Percentiles rank a stretch among this genome's conserved stretches.
These are phyloP conservation scores for Phaeosphaeriaceae sp. DNA, from an alignment of 2,329 filamentous ascomycete species.

Conservation along the genomic window DNA sequence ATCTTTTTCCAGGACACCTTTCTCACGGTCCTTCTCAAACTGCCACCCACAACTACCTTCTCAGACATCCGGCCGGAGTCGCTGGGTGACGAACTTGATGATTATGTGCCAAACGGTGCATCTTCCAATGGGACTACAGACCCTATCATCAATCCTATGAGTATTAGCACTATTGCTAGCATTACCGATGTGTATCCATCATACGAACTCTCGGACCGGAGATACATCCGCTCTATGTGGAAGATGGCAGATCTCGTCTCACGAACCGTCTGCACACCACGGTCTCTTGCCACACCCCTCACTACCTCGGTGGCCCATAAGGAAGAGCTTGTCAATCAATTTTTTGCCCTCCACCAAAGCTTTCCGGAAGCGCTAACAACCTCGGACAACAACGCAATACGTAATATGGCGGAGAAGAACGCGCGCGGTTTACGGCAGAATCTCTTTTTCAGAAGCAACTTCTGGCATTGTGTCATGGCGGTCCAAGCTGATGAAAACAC, in stretches of 20 bases:
- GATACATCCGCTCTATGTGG: slow-evolving; percentile 78
- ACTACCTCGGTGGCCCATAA: slow-evolving; percentile 72
- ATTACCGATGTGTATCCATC: slow-evolving; percentile 47
- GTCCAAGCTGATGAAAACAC: slow-evolving; percentile 74
- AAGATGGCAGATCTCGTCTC: slow-evolving; percentile 79
- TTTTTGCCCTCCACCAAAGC: slow-evolving; percentile 72
- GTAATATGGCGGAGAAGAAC: slow-evolving; percentile 63
- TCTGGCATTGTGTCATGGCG: slow-evolving; percentile 82
- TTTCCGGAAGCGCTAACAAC: slow-evolving; percentile 75
- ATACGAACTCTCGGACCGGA: slow-evolving; percentile 46
- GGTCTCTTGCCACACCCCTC: slow-evolving; percentile 75
- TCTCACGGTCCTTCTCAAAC: slow-evolving; percentile 75
- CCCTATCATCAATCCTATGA: slow-evolving; percentile 58
- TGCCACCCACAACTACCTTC: slow-evolving; percentile 79
- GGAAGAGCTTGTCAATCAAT: slow-evolving; percentile 71
- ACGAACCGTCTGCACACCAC: slow-evolving; percentile 75
- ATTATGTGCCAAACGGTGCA: slow-evolving; percentile 69
- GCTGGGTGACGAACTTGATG: slow-evolving; percentile 69
- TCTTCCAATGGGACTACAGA: slow-evolving; percentile 43
- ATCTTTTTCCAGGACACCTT: slow-evolving; percentile 83
- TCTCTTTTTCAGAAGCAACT: slow-evolving; percentile 80
- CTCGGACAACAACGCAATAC: slow-evolving; percentile 67
- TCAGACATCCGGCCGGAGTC: slow-evolving; percentile 80
- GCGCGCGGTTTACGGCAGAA: slow-evolving; percentile 75
- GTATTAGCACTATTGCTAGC: slow-evolving; percentile 57